These are phyloP conservation scores for Acanthamoeba triangularis DNA, from an alignment of 208 protist species.

Conservation along the genomic window DNA sequence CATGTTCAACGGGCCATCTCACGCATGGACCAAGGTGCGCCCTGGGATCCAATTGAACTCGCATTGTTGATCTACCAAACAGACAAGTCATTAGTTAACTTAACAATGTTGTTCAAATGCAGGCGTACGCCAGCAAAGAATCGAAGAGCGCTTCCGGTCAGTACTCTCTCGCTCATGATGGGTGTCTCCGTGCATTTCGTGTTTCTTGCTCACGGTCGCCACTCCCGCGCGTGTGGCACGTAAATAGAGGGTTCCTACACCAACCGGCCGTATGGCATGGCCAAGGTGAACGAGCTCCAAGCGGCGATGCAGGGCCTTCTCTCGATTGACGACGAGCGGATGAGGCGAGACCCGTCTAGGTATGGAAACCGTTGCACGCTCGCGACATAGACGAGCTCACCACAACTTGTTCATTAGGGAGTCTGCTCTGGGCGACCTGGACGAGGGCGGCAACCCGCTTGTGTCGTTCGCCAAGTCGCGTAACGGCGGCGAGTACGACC, in stretches of 20 bases:
- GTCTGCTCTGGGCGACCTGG: background rate
- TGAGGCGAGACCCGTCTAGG: slow-evolving; percentile 3
- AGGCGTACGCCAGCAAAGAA: background rate
- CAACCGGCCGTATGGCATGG: slow-evolving; percentile 16
- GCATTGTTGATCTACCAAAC: background rate
- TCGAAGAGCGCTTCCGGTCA: background rate
- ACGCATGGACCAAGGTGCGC: slow-evolving; percentile 22
- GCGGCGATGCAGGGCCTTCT: slow-evolving; percentile 49
- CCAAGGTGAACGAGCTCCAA: slow-evolving; percentile 27
- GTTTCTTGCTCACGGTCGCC: background rate
- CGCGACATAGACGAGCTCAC: background rate
- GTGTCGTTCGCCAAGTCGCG: slow-evolving; percentile 56
- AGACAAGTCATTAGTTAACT: background rate
- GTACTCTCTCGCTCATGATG: background rate
- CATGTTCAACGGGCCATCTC: background rate
- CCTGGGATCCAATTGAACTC: background rate
- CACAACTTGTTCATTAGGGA: background rate
- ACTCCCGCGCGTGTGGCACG: background rate
- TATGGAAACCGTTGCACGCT: background rate
- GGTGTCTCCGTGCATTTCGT: background rate
- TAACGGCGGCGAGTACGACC: slow-evolving; percentile 73
- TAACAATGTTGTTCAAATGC: too few relatives aligned
- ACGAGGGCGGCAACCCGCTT: slow-evolving; percentile 18
- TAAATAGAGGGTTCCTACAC: background rate
- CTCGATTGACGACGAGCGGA: slow-evolving; percentile 24